Base-by-base conservation (phyloP, 345 rosid genomes). In the Clausena lansium region DNA sequence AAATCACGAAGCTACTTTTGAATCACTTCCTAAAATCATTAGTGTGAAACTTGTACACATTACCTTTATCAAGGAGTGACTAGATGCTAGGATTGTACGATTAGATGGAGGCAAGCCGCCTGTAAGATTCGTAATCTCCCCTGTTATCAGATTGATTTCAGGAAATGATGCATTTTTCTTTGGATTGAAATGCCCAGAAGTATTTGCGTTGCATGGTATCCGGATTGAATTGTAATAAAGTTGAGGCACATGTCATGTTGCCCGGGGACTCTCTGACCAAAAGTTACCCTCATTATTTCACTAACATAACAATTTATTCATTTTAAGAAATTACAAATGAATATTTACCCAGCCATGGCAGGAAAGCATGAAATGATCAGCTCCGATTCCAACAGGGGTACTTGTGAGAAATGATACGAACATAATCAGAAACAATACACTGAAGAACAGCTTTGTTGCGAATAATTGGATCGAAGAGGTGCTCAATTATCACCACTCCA, bases 301-400 rank as follows among this genome's bases (percentile, higher is more conserved):
- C 32, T 30, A 30, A 30, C 1, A 30, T 30, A 30, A 30, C 32
- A 30, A 30, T 30, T 30, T 30, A 30, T 30, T 30, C 32, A 30
- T 30, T 30, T 30, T 2, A 30, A 30, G 32, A 1, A 30, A 30
- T n/a, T n/a, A n/a, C 32, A 30, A 30, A 30, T 30, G 32, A 30
- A 30, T 30, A 30, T 30, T 67, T 83, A 91, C 94, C 94, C 96
- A 91, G 47, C 90, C 98, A 81, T 91, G 93, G 86, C 94, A 93
- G 50, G 98, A 88, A 69, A 90, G 87, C 91, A 93, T 91, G 85
- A n/a, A n/a, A n/a, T 92, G 94, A 79, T 92, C 97, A 30, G 88
- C 87, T 6, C 98, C 89, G 81, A 67, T 93, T 92, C 95, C 98
- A 91, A 27, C 80, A 91, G 1, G 89, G 92, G 78, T n/a, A n/a